A percentile compares a stretch with the other conserved stretches of the same genome.
These are phyloP conservation scores for Aspergillus aculeatus DNA, from an alignment of 2,329 filamentous ascomycete genomes.

Conservation along the genomic window DNA sequence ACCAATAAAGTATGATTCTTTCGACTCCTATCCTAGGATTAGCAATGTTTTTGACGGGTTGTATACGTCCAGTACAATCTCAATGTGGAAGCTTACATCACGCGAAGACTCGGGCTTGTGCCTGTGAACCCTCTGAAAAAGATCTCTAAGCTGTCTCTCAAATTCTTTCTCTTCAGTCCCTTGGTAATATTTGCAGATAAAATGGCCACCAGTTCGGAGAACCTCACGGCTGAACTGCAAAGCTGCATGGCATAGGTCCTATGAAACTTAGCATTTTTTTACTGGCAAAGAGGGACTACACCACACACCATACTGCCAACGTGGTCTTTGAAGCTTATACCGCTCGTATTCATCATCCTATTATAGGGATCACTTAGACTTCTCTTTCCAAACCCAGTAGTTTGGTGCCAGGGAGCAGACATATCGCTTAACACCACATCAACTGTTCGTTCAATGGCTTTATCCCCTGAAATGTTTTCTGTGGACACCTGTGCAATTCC, in stretches of 20 bases:
- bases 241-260: constrained; percentile 90
- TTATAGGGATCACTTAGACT: constrained; percentile 92
- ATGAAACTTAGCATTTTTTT: neutral
- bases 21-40: constrained; percentile 63
- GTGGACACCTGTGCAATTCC: neutral
- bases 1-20: constrained; percentile 83
- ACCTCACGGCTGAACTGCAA: constrained; percentile 83
- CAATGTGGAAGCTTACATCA: constrained; percentile 54
- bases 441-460: constrained; percentile 55
- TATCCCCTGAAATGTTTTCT: neutral
- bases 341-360: constrained; percentile 99
- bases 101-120: constrained; percentile 92
- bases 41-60: constrained; percentile 8
- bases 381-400: constrained; percentile 73
- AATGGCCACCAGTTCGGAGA: constrained; percentile 77
- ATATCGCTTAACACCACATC: constrained; percentile 98
- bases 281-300: constrained; percentile 1
- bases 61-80: neutral
- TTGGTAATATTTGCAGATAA: constrained; percentile 97
- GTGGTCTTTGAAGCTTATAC: constrained; percentile 82
- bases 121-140: constrained; percentile 78
- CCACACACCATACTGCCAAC: constrained; percentile 83
- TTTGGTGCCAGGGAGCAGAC: constrained; percentile 93
- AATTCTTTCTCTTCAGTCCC: constrained; percentile 80
- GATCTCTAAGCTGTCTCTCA: constrained; percentile 68